Conservation (phyloP, 805 yeast species). For the Yamadazyma olivae region DNA sequence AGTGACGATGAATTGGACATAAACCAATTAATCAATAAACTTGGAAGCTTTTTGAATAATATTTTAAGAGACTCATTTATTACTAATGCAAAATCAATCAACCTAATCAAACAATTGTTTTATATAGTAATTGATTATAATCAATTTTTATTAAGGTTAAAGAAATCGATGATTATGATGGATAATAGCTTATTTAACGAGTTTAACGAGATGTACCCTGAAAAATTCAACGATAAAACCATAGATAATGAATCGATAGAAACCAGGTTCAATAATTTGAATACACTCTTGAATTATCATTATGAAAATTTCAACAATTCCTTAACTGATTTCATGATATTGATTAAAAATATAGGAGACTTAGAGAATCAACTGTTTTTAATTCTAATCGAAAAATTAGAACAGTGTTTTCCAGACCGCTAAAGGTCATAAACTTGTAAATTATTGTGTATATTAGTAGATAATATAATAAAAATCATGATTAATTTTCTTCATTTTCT, state of each 20-base stretch:
- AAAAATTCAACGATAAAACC: constrained; percentile 33
- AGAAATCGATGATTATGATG: constrained; percentile 51
- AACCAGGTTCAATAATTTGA: constrained; percentile 39
- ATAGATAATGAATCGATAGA: constrained; percentile 39
- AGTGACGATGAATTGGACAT: constrained; percentile 12
- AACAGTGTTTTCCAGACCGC: constrained; percentile 29
- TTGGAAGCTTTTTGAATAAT: constrained; percentile 60
- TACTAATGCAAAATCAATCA: constrained; percentile 54
- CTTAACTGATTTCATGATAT: constrained; percentile 44
- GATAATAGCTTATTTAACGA: constrained; percentile 44
- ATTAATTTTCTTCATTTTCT: constrained; percentile 2
- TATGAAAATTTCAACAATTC: constrained; percentile 43
- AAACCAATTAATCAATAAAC: constrained; percentile 14
- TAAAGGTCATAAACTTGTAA: too few relatives aligned
- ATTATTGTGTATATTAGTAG: neutral
- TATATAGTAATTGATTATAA: constrained; percentile 47
- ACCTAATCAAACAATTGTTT: constrained; percentile 43
- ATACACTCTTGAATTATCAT: constrained; percentile 39
- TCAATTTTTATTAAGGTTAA: constrained; percentile 47
- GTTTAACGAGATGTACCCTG: constrained; percentile 30
- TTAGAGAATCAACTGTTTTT: constrained; percentile 46
- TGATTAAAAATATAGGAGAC: constrained; percentile 47
- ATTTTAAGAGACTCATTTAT: constrained; percentile 64
- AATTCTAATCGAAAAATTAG: constrained; percentile 41
- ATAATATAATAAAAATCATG: neutral